Base-by-base conservation (phyloP, 1,284 basidiomycete genomes). In the Leccinum fallax region DNA sequence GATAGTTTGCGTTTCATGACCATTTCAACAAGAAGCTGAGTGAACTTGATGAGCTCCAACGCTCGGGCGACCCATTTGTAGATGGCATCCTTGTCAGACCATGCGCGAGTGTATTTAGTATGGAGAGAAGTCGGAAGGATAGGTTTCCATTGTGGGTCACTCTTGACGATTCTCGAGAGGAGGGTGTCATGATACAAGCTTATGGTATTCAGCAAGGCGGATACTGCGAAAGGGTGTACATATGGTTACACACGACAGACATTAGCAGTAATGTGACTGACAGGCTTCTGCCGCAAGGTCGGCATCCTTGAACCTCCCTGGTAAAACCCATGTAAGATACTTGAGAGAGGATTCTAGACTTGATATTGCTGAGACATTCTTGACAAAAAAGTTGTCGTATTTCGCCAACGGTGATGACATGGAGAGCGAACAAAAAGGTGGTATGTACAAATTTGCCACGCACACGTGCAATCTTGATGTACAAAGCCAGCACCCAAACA, bases 291-390 rank as follows among this genome's bases (percentile, higher is more conserved):
- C 94, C 60, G 91, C 93, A 61, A 98, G 81, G 76, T 98, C 96
- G 59, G 95, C 94, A 83, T 98, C 96, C 75, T 95, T 94, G 85
- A 98, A 98, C 64, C 95, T 85, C 65, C 95, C 96, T 21, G 96
- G 95, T 26, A 98, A 82, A 68, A 98, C 90, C 93, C 95, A 98
- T 43, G 94, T 96, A 67, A 97, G 80, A 63, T 93, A 95, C 62
- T 94, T 84, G 65, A 98, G 79, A 11, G 92, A 89, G 38, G 92
- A 94, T 77, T 98, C 95, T 66, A 97, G 81, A 13, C 92, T 88
- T 19, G 90, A 90, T 62, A 98, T 93, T 15, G 92, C 88, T 9
- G 89, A 87, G 36, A 92, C 87, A 77, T 96, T 95, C 63, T 88
- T 85, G 67, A 95, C 79, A 61, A 96, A 82, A 70, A 95, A 92